Percentiles rank a stretch among this genome's conserved stretches.
These are phyloP conservation scores for Globisporangium spiculum DNA, from an alignment of 352 stramenopile genomes.

Conservation along the genomic window DNA sequence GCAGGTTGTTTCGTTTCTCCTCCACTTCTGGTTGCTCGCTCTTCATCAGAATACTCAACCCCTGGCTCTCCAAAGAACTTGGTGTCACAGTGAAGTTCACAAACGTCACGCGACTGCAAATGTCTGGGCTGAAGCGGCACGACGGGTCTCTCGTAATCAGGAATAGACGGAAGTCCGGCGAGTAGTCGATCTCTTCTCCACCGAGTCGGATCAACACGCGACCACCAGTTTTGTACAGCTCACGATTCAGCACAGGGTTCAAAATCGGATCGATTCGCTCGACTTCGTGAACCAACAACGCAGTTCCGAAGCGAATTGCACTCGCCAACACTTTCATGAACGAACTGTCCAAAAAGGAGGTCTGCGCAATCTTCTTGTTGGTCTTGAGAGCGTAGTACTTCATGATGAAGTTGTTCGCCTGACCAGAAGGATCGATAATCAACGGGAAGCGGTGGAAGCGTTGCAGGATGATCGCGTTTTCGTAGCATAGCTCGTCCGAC, in stretches of 20 bases:
- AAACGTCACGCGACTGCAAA: slow-evolving; percentile 98
- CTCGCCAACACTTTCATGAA: slow-evolving; percentile 99
- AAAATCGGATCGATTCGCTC: slow-evolving; percentile 99
- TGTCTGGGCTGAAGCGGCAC: slow-evolving; percentile 97
- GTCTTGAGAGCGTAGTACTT: slow-evolving; percentile 94
- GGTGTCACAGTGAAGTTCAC: slow-evolving; percentile 99
- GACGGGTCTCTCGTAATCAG: slow-evolving; percentile 98
- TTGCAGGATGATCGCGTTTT: slow-evolving; percentile 99
- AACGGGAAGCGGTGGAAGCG: slow-evolving; percentile 97
- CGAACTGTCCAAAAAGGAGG: slow-evolving; percentile 98
- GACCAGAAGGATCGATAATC: slow-evolving; percentile 98
- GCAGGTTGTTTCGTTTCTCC: slow-evolving; percentile 92
- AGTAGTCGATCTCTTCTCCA: slow-evolving; percentile 99
- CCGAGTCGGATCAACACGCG: slow-evolving; percentile 97
- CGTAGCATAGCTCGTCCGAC: slow-evolving; percentile 96
- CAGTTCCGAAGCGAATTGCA: slow-evolving; percentile 98
- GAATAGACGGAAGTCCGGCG: slow-evolving; percentile 98
- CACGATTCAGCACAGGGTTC: slow-evolving; percentile 99
- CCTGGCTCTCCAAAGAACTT: slow-evolving; percentile 97
- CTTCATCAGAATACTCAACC: slow-evolving; percentile 94
- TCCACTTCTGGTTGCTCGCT: slow-evolving; percentile 98
- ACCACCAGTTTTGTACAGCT: slow-evolving; percentile 98
- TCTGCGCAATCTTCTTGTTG: slow-evolving; percentile 95
- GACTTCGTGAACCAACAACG: slow-evolving; percentile 99
- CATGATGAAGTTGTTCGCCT: slow-evolving; percentile 98